Conservation (phyloP, 345 rosid genomes). For the Eucalyptus viminalis region DNA sequence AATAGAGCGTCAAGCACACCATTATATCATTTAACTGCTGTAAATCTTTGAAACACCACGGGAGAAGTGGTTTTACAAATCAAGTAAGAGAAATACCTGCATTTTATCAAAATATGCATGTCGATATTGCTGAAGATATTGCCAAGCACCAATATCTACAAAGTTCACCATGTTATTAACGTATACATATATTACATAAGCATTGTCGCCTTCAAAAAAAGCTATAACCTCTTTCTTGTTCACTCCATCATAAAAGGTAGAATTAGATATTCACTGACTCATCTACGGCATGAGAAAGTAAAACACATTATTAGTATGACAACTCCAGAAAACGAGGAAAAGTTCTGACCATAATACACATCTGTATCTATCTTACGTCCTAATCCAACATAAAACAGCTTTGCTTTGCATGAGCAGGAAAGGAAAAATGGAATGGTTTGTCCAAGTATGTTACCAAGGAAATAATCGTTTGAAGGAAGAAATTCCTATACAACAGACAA, state of each 20-base stretch:
- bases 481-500: neutral
- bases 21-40: neutral
- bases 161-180: neutral
- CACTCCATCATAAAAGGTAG: neutral
- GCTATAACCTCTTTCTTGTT: neutral
- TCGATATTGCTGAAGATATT: constrained; percentile 61
- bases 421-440: neutral
- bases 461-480: neutral
- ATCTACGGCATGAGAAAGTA: neutral
- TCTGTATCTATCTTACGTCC: neutral
- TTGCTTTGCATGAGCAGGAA: neutral
- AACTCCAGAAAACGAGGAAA: neutral
- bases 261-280: neutral
- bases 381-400: neutral
- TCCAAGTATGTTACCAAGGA: neutral
- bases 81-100: constrained; percentile 47
- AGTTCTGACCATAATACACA: neutral
- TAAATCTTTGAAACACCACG: neutral
- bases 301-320: neutral
- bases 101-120: constrained; percentile 92
- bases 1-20: neutral
- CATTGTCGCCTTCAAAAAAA: neutral
- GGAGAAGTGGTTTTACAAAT: neutral
- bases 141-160: constrained; percentile 92
- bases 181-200: neutral